Evolutionary conservation across 1,284 basidiomycete genomes (phyloP), one percentile per base, ranked within the genome.

Genomic region (Inonotus hispidus): DNA sequence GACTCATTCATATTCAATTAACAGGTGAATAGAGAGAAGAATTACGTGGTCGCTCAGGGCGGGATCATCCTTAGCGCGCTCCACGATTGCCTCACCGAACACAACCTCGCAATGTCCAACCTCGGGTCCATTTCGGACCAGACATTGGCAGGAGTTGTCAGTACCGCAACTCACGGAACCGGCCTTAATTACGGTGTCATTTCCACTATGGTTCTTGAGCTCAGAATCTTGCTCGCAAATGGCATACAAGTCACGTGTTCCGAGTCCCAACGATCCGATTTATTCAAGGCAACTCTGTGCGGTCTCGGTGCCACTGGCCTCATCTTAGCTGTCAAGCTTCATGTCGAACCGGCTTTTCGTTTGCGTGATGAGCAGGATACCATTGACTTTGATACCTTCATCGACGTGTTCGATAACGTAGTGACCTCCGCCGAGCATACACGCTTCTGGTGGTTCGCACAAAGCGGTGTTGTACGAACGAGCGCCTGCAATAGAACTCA

Each of bases 51-150:
- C 66, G 88, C 81, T 1, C 82, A 93, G 72, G 86, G 83, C 3
- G 95, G 94, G 13, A 92, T 95, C 69, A 87, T 83, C 7, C 83
- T 97, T 61, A 79, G 87, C 64, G 78, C 81, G 57, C 80, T 95
- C 14, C 90, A 95, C 63, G 74, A 71, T 43, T 77, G 77, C 25
- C 87, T 98, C 57, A 84, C 82, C 39, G 72, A 77, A n/a, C 77
- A 88, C 67, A 79, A 81, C 32, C 82, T 98, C 23, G 94, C 95
- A 49, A 88, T 99, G 82, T 86, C 84, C 70, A 97, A 94, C 73
- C 81, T 98, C 64, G 97, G 97, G 45, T 96, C 94, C 45, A 98
- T 99, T 71, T 96, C 93, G 43, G 94, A 98, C 73, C 96, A 98
- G 74, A 95, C 95, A 2, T 82, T 99, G 65, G 95, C 84, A n/a